Base-by-base conservation (phyloP, 495 filamentous ascomycete genomes). In the Oleoguttula mirabilis region DNA sequence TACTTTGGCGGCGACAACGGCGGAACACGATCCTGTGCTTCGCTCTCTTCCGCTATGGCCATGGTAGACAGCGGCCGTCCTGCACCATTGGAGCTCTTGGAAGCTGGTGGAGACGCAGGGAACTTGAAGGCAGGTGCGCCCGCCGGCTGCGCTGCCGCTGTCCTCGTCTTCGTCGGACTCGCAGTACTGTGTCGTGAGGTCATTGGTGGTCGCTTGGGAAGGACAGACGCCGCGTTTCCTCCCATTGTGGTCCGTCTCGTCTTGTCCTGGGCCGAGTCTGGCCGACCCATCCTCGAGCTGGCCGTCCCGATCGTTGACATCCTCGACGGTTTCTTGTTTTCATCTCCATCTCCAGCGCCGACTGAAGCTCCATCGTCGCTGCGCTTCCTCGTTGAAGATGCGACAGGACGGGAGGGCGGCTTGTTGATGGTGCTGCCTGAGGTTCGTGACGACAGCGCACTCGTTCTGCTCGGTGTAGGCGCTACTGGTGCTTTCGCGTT, bases 1-100 rank as follows among this genome's bases (percentile, higher is more conserved):
- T 20, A 15, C 5, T 35, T 20, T 5, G 10, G 28, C 17, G 32
- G 23, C 3, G 31, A 5, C 21, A 36, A 16, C 19, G 17, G 40
- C 35, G 15, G 43, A 17, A n/a, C 16, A 4, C 4, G 11, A 39
- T 20, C 36, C 4, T 25, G 21, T 12, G 10, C 17, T 19, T 43
- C 39, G 8, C 39, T 34, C 35, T 53, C 50, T 36, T 53, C 50
- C 1, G 45, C 34, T 16, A 53, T 53, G 15, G 39, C 38, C 11
- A 40, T 41, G 1, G 21, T 3, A 3, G 32, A 45, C 3, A 19
- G 1, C 12, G 44, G 23, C 21, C 40, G 10, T 6, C 3, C 30
- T 12, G 34, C 25, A 27, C 43, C 32, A 6, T 10, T 34, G 3
- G 31, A 32, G 35, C 40, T 46, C 31, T 46, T 45, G 20, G 24